Percentiles rank a stretch among this genome's conserved stretches.
These are phyloP conservation scores for Gymnopilus dilepis DNA, from an alignment of 768 basidiomycete genomes.

Conservation along the genomic window DNA sequence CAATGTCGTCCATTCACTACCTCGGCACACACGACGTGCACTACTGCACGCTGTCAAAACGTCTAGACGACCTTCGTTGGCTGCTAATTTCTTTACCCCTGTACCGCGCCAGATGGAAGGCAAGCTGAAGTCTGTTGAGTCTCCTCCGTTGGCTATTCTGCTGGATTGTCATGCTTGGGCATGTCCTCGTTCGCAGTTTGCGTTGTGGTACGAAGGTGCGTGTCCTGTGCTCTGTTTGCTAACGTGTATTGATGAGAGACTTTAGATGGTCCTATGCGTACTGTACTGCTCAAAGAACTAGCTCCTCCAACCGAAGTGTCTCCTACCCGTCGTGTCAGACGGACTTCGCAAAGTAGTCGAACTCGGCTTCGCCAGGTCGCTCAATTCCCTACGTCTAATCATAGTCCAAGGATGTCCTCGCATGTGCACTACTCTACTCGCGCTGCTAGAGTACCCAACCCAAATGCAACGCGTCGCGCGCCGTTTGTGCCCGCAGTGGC, in stretches of 20 bases:
- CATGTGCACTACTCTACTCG: conserved; percentile 12
- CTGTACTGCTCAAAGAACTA: conserved; percentile 43
- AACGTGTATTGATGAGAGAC: conserved; percentile 23
- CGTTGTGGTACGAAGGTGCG: conserved; percentile 56
- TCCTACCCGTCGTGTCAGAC: conserved; percentile 11
- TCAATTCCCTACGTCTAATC: neutral
- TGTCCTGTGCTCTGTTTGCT: neutral
- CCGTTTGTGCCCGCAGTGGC: neutral
- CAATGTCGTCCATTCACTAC: conserved; percentile 53
- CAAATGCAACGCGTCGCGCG: neutral
- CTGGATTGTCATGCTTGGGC: conserved; percentile 51
- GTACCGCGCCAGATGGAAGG: conserved; percentile 56
- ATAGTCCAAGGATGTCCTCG: conserved; percentile 4
- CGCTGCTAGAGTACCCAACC: neutral
- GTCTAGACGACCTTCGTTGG: conserved; percentile 35
- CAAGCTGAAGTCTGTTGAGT: conserved; percentile 48
- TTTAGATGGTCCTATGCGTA: conserved; percentile 35
- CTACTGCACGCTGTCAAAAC: conserved; percentile 21
- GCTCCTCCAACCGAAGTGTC: neutral
- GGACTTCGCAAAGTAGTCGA: conserved; percentile 23
- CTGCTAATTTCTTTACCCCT: conserved; percentile 61
- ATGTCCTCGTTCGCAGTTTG: conserved; percentile 48
- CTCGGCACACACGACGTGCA: conserved; percentile 20
- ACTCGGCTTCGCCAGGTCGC: conserved; percentile 15
- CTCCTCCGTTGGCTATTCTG: conserved; percentile 36